Base-by-base conservation (phyloP, 176 grass and related monocot genomes). In the Paspalum vaginatum region DNA sequence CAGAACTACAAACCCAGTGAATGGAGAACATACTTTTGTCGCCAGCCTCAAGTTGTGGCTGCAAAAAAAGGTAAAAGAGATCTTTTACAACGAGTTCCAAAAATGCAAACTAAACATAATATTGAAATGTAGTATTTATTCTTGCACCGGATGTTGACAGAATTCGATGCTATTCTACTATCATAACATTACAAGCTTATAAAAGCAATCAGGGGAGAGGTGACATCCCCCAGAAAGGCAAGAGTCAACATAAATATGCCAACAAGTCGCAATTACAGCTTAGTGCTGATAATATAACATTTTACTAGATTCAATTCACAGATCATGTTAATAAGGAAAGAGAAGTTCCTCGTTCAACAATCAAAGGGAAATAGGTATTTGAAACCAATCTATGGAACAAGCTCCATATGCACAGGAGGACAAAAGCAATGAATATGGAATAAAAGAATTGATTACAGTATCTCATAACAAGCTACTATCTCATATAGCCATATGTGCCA, bases 31-130 rank as follows among this genome's bases (percentile, higher is more conserved):
- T 98, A 98, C 95, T 98, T 90, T 98, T 98, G 58, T 98, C 95
- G 58, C 95, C 95, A 66, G 88, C 70, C 83, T 98, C 95, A 40
- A 98, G 90, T 27, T 90, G 92, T 61, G 95, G 95, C 95, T 98
- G 88, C 58, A 92, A 75, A 88, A 50, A 83, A 81, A n/a, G 70
- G 49, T 5, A 55, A 72, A 86, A 68, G 59, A 89, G 15, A 68
- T 15, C 6, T 78, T 59, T 92, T n/a, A 89, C 24, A 81, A 79
- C 7, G 73, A 63, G 78, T 27, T 65, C 11, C 17, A 90, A 53
- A 41, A 66, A 77, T 68, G n/a, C 51, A 20, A 66, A 77, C 18
- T 68, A 61, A 72, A 70, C 11, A 75, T 76, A 18, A 68, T 69
- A 17, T 86, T 53, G 10, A 20, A 61, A 71, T 49, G 20, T 18